These are phyloP conservation scores for Aspergillus pseudoviridinutans DNA, from an alignment of 2,329 filamentous ascomycete species.

Conservation along the genomic window DNA sequence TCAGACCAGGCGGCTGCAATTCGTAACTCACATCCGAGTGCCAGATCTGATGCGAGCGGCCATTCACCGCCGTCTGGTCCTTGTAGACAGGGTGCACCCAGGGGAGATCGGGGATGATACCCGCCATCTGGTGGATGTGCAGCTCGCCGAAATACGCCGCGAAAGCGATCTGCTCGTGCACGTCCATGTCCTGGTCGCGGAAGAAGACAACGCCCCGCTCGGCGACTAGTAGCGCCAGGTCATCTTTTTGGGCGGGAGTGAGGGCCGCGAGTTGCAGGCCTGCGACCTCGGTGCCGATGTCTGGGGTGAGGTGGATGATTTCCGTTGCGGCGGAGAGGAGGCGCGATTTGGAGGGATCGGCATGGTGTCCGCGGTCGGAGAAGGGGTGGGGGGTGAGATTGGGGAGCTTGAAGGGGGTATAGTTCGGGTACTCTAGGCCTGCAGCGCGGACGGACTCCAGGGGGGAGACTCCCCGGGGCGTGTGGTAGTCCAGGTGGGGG, in stretches of 20 bases:
- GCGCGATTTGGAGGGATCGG: constrained; percentile 36
- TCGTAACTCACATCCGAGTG: constrained; percentile 27
- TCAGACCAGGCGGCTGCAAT: constrained; percentile 26
- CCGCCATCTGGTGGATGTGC: constrained; percentile 20
- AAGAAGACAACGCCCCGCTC: constrained; percentile 61
- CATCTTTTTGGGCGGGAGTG: constrained; percentile 50
- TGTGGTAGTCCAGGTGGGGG: constrained; percentile 1
- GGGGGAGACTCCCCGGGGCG: not conserved
- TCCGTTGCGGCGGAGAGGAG: constrained; percentile 1
- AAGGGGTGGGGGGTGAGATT: constrained; percentile 37
- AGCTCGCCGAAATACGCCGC: constrained; percentile 26
- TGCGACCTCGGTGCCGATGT: constrained; percentile 48
- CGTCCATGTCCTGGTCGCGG: constrained; percentile 49
- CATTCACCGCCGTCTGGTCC: not conserved
- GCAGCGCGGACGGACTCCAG: constrained; percentile 3
- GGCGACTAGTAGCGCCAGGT: constrained; percentile 57
- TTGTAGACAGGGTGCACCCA: constrained; percentile 7
- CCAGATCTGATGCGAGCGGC: constrained; percentile 9
- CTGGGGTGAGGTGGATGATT: constrained; percentile 14
- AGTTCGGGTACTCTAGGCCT: constrained; percentile 6
- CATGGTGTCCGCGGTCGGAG: constrained; percentile 34
- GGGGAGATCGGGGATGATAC: constrained; percentile 5
- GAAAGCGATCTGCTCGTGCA: constrained; percentile 31
- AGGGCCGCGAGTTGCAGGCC: constrained; percentile 48
- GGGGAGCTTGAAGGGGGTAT: constrained; percentile 23